Evolutionary conservation across 73 alveolate genomes (phyloP).

Genomic region (Breviolum minutum): DNA sequence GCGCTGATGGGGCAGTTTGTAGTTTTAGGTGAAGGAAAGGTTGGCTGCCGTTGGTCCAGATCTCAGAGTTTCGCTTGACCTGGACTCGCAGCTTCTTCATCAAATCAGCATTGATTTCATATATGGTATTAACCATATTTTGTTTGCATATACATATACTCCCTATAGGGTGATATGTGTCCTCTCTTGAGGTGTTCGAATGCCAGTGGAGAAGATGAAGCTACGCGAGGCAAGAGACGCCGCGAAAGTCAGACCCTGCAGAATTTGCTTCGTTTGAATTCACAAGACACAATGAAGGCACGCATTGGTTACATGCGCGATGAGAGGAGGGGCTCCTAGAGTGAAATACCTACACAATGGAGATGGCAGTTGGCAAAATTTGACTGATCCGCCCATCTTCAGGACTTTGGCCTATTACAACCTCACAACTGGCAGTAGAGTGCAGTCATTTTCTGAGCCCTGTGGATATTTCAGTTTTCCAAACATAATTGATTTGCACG

Average conservation of each 20-base stretch:
- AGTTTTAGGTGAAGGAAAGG: constrained; percentile 34
- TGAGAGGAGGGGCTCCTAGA: constrained; percentile 1
- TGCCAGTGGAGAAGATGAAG: constrained; percentile 48
- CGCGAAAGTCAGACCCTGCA: too few species aligned
- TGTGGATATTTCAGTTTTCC: not conserved
- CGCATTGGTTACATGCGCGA: constrained; percentile 45
- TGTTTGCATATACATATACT: not conserved
- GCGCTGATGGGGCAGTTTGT: not conserved
- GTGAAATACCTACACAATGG: not conserved
- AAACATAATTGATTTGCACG: not conserved
- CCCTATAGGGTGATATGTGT: not conserved
- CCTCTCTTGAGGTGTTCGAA: not conserved
- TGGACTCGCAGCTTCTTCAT: not conserved
- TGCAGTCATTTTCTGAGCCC: not conserved
- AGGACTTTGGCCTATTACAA: constrained; percentile 73
- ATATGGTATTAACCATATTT: not conserved
- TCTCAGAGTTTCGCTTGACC: not conserved
- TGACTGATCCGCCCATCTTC: not conserved
- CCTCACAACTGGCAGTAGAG: constrained; percentile 31
- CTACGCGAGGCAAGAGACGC: constrained; percentile 2
- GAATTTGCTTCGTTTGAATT: too few species aligned
- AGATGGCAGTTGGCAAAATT: not conserved
- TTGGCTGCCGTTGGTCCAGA: constrained; percentile 32
- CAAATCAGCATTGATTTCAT: not conserved
- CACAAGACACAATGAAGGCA: not conserved